Base-by-base conservation (phyloP, 805 yeast species). In the Starmerella stigmatis region DNA sequence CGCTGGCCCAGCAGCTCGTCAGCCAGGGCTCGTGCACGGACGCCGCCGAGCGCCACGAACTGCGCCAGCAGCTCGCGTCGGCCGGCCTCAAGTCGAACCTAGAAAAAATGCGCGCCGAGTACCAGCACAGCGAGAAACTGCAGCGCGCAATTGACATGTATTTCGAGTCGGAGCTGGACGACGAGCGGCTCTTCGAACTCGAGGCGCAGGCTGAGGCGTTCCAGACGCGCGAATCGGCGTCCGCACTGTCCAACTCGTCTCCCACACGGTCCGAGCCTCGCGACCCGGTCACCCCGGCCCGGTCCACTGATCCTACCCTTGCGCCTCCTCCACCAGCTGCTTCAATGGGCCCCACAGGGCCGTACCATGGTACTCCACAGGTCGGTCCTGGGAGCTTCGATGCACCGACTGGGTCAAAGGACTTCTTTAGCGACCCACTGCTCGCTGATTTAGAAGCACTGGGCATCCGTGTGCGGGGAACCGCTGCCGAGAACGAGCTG, bases 161-260 rank as follows among this genome's bases (percentile, higher is more conserved):
- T 29, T 64, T 85, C 46, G 69, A 74, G 20, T 73, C 71, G 54
- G 79, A 74, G n/a, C 69, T 70, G 7, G 69, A 86, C 39, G 71
- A 69, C 43, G 82, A 80, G 49, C 81, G 83, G 57, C 74, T 85
- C 39, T 66, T 70, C n/a, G 72, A 72, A 46, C 86, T 76, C 60
- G 71, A 68, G 44, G 77, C 74, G 26, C 41, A 35, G 29, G 38
- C 45, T 13, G 26, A 26, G 5, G 20, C 29, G n/a, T 13, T 38
- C 6, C 41, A 34, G 16, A n/a, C 13, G 19, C 28, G 34, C 4
- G 28, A 23, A 2, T 19, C 22, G n/a, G 19, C 26, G 4, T 31
- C 27, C 3, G 15, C 28, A 3, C 5, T 19, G 16, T 11, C 20
- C 6, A n/a, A 19, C 21, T 4, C 27, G n/a, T 26, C 40, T 4